phyloP scores from a whole-genome alignment of 2,329 filamentous ascomycete species.

The Fusarium lyarnte region DNA sequence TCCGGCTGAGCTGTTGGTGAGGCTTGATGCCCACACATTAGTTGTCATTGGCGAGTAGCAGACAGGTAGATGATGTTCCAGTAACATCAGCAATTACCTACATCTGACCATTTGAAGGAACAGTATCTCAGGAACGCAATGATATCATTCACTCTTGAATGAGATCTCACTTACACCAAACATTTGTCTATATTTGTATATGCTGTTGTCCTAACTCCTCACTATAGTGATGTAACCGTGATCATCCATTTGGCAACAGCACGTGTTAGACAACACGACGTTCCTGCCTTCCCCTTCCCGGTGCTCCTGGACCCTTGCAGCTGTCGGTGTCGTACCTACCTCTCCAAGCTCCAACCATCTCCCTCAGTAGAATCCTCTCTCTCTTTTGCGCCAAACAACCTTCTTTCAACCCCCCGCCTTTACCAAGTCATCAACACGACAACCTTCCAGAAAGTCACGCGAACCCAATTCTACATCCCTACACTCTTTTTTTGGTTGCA shows the following conservation, averaged over 20 bases:
- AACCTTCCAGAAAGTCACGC: not conserved
- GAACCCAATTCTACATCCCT: not conserved
- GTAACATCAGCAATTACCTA: slow-evolving; percentile 6
- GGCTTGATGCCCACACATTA: slow-evolving; percentile 15
- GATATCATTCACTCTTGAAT: slow-evolving; percentile 4
- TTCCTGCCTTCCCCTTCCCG: slow-evolving; percentile 13
- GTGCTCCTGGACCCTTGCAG: slow-evolving; percentile 34
- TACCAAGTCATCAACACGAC: slow-evolving; percentile 18
- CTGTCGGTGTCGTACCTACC: slow-evolving; percentile 13
- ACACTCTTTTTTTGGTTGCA: not conserved
- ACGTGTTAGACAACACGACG: slow-evolving; percentile 22
- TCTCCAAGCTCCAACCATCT: slow-evolving; percentile 33
- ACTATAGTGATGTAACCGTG: not conserved
- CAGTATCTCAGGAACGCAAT: slow-evolving; percentile 5
- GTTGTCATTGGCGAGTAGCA: slow-evolving; percentile 21
- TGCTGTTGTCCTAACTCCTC: not conserved
- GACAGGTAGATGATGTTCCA: slow-evolving; percentile 14
- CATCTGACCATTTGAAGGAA: not conserved
- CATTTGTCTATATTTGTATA: not conserved
- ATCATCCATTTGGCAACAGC: slow-evolving; percentile 8
- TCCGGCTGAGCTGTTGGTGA: slow-evolving; percentile 17
- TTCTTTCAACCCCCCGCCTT: slow-evolving; percentile 30
- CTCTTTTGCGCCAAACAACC: slow-evolving; percentile 34
- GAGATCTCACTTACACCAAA: not conserved
- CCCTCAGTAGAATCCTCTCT: slow-evolving; percentile 6